Evolutionary conservation across 805 yeast species (phyloP), one percentile per base, ranked within the genome.

Genomic region (Candida succiphila): DNA sequence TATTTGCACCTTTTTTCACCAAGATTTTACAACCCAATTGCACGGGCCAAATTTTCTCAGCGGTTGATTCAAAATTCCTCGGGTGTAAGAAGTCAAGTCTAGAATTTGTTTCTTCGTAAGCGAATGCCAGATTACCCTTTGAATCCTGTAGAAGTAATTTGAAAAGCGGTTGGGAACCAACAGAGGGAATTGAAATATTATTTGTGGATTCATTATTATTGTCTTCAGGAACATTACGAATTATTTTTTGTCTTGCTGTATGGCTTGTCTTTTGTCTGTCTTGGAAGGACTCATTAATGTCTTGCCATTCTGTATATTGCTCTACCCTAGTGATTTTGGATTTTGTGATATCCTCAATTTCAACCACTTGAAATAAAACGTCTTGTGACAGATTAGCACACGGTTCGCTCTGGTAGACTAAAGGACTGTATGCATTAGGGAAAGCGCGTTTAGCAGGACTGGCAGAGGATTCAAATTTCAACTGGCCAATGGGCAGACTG

Each of bases 91-190:
- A 77, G 1, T 62, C 51, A 25, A 80, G 44, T 25, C 69, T 67
- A 13, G 25, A 20, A 8, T 29, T 24, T 33, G 69, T 73, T 14
- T 63, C 40, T 44, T 79, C 87, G 28, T 76, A 62, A 0, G 75
- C 92, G 47, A 63, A 78, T 35, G 69, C 61, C 14, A 67, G 49
- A 29, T 68, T 66, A 3, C 77, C 76, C 14, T 41, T 38, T 10
- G 58, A 48, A 41, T 77, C 86, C 46, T 72, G 77, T 21, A 82
- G 49, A 0, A 77, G 67, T 16, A 82, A 51, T 41, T 77, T 78
- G 48, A 59, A 78, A 1, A 65, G 54, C 13, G 34, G 29, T 17
- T 23, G 37, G n/a, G 20, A 16, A 21, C 13, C 17, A 23, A 22
- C 17, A 12, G 8, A 12, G 14, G 28, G 17, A 19, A 30, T 35